These are phyloP conservation scores for Steccherinum ochraceum DNA, from an alignment of 768 basidiomycete genomes.

Conservation along the genomic window DNA sequence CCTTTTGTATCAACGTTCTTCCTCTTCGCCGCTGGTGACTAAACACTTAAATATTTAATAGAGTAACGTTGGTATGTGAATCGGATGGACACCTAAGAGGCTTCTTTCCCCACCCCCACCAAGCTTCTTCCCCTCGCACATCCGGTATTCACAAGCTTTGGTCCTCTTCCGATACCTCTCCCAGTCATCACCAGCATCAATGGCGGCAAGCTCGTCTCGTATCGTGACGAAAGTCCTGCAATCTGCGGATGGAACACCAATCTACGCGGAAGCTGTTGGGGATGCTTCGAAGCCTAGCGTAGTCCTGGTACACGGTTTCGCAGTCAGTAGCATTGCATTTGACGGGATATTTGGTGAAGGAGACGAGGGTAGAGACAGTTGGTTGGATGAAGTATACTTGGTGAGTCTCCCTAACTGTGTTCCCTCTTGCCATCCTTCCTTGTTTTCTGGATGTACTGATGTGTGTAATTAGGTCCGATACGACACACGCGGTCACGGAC, in stretches of 20 bases:
- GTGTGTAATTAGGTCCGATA: constrained; percentile 9
- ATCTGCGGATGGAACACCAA: constrained; percentile 15
- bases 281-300: constrained; percentile 17
- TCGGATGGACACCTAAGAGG: no score
- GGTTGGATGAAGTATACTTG: constrained; percentile 8
- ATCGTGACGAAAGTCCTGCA: background rate
- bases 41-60: no score
- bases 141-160: no score
- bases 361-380: background rate
- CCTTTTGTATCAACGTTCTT: no score
- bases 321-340: constrained; percentile 9
- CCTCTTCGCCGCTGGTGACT: no score
- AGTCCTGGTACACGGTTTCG: constrained; percentile 16
- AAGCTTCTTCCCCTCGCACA: no score
- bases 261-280: constrained; percentile 17
- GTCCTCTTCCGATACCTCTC: no score
- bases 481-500: constrained; percentile 11
- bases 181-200: background rate
- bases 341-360: constrained; percentile 9
- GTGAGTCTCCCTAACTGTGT: constrained; percentile 1
- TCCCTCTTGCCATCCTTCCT: no score
- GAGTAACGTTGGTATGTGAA: no score
- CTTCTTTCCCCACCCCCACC: no score
- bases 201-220: background rate
- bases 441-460: no score